These are phyloP conservation scores for Saccharomycopsis javanensis DNA, from an alignment of 805 yeast genomes.

Conservation along the genomic window DNA sequence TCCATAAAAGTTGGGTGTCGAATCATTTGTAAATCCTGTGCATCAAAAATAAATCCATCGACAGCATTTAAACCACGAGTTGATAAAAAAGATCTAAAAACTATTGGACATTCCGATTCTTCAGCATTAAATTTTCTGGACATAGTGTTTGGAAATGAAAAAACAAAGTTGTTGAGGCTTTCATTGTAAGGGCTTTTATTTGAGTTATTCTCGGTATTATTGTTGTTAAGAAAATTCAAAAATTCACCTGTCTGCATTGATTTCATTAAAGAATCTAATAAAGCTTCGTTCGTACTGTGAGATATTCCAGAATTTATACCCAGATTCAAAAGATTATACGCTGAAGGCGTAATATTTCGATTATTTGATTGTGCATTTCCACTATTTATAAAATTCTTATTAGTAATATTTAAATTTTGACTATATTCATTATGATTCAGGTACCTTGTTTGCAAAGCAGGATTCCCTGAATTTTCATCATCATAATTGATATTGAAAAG, in stretches of 20 bases:
- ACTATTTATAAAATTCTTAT: neutral
- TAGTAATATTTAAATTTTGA: neutral
- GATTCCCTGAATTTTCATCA: neutral
- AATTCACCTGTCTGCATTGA: conserved; percentile 16
- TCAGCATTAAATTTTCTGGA: conserved; percentile 14
- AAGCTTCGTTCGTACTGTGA: neutral
- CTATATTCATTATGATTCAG: neutral
- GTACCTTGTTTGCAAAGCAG: neutral
- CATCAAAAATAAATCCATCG: neutral
- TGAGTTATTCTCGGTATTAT: neutral
- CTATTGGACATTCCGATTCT: conserved; percentile 11
- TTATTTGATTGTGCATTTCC: neutral
- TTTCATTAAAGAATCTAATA: conserved; percentile 10
- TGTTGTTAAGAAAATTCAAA: neutral
- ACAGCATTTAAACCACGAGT: neutral
- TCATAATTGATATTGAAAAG: neutral
- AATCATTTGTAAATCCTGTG: neutral
- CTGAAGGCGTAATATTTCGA: neutral
- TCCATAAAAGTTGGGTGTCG: neutral
- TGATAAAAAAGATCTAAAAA: neutral
- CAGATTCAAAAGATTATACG: neutral
- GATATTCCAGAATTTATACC: neutral
- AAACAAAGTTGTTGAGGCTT: neutral
- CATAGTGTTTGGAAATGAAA: conserved; percentile 10
- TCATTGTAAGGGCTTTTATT: neutral